Percentiles rank a stretch among this genome's conserved stretches.
These are phyloP conservation scores for Penicillium aurantiogriseum DNA, from an alignment of 2,329 filamentous ascomycete genomes.

Conservation along the genomic window DNA sequence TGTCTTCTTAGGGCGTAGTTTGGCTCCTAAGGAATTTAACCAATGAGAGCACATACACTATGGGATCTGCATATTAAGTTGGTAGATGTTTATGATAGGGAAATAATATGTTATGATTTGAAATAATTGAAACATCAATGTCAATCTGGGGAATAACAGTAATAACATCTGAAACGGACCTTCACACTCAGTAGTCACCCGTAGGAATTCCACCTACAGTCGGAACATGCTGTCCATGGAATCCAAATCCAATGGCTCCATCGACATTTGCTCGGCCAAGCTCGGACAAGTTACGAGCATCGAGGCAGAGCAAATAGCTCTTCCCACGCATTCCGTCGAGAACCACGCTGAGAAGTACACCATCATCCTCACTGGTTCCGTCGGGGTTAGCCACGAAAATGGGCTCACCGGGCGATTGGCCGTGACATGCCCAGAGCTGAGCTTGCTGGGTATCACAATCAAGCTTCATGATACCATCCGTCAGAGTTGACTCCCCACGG, in stretches of 20 bases:
- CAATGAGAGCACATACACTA: neutral
- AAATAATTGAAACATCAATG: neutral
- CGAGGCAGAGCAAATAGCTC: conserved; percentile 55
- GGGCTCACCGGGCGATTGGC: conserved; percentile 54
- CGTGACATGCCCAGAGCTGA: conserved; percentile 47
- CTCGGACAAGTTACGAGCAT: conserved; percentile 51
- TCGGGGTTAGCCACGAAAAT: conserved; percentile 49
- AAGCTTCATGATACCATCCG: conserved; percentile 54
- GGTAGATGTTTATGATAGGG: neutral
- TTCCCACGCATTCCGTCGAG: conserved; percentile 50
- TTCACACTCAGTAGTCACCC: conserved; percentile 25
- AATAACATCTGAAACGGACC: too few relatives aligned
- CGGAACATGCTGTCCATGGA: conserved; percentile 50
- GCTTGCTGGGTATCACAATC: conserved; percentile 46
- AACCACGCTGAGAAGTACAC: conserved; percentile 53
- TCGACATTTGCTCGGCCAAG: conserved; percentile 52
- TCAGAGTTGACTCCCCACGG: conserved; percentile 49
- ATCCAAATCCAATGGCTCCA: conserved; percentile 52
- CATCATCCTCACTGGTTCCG: conserved; percentile 49
- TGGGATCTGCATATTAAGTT: neutral
- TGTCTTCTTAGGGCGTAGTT: neutral
- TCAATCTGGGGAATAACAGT: neutral
- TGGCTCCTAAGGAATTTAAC: neutral
- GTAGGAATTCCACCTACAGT: conserved; percentile 21
- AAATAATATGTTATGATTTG: neutral